Evolutionary conservation across 208 protist species (phyloP), one percentile per base, ranked within the genome.

Genomic region (Kentomonas sorsogonicus): DNA sequence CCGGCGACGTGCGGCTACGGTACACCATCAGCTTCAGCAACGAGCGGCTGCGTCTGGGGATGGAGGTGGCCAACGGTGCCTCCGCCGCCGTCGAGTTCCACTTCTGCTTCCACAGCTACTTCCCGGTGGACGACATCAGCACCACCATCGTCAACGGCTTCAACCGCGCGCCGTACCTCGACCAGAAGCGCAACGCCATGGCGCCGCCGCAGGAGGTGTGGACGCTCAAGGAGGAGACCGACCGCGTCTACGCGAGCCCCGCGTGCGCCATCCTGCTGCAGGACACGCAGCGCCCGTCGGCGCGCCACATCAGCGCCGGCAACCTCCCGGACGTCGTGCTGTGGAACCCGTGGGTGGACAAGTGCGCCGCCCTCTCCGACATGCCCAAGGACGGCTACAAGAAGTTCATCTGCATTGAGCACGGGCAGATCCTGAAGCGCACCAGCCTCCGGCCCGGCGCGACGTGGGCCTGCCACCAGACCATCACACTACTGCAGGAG

Each of bases 81-180:
- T 59, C 66, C 27, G 46, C 38, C 22, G 39, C 69, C 22, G 62
- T 77, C 10, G 63, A 59, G 18, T 96, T 94, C 65, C 68, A 72
- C 47, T 86, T 86, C 36, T 79, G 82, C 51, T 92, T 96, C 53
- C 90, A 96, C 74, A 88, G 80, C 4, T 96, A 96, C 63, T 96
- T 94, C 58, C 66, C 74, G 1, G 66, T 92, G 25, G 61, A 61
- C 16, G 57, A 87, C 56, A 63, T 89, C 31, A 43, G 70, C 29
- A 40, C 74, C 31, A 83, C 82, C 5, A 45, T 76, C 29, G 58
- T 96, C 41, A 75, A 84, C 57, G 87, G 87, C 10, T 65, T 96
- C 20, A 81, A 80, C 61, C 53, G 62, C 46, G 75, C 77, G 2
- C 56, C 82, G 10, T 94, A 79, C 63, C 44, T 89, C 36, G 78